These are phyloP conservation scores for Porcisia deanei DNA, from an alignment of 208 protist genomes.

Conservation along the genomic window DNA sequence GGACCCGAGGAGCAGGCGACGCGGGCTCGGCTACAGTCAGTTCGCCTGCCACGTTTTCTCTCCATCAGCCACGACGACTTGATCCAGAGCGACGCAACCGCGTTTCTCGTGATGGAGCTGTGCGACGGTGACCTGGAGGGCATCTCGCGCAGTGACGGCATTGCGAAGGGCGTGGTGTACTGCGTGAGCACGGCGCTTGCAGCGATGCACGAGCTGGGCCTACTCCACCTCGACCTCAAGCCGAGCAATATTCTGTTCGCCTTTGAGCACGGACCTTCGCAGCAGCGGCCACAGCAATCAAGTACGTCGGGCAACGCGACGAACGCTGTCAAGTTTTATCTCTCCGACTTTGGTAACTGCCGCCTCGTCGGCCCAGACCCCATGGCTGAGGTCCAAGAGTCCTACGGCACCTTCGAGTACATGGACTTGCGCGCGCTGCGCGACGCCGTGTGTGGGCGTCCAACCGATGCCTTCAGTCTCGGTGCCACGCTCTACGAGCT, in stretches of 20 bases:
- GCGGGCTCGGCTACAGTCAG: constrained; percentile 34
- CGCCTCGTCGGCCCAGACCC: constrained; percentile 55
- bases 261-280: constrained; percentile 60
- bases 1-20: constrained; percentile 24
- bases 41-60: constrained; percentile 72
- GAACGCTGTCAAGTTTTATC: constrained; percentile 75
- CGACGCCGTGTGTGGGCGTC: constrained; percentile 65
- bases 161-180: constrained; percentile 71
- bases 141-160: constrained; percentile 49
- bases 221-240: constrained; percentile 87
- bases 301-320: not conserved
- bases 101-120: constrained; percentile 80
- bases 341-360: constrained; percentile 90
- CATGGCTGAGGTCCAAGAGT: constrained; percentile 49
- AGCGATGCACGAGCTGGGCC: constrained; percentile 78
- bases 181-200: constrained; percentile 79
- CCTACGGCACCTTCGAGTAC: constrained; percentile 86
- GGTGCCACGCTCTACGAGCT: constrained; percentile 81
- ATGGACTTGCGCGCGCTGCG: constrained; percentile 79
- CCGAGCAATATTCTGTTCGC: constrained; percentile 87
- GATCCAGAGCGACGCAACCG: constrained; percentile 61
- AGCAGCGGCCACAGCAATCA: constrained; percentile 3
- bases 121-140: constrained; percentile 87
- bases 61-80: constrained; percentile 79
- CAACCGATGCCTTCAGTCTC: constrained; percentile 82